Evolutionary conservation across 441 rosid species (phyloP), one percentile per base, ranked within the genome.

Genomic region (Eugenia klotzschiana): DNA sequence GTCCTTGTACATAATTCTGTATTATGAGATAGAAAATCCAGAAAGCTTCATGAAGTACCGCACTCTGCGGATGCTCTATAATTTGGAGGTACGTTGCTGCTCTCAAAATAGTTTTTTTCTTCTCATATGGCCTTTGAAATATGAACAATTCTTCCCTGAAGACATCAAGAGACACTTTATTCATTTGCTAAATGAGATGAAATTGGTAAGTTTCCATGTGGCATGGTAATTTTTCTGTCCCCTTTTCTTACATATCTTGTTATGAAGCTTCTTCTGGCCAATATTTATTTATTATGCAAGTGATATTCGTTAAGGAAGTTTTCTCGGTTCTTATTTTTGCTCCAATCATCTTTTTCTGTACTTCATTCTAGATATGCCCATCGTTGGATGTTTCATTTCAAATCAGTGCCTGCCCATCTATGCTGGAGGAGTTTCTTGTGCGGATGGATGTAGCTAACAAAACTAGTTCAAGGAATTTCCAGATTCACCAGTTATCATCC

Each of bases 1-100:
- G 82, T 91, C 94, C 79, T 86, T 94, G 88, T 89, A 85, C 82
- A 82, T 94, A 81, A 89, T 94, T 77, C 86, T 95, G 87, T 97
- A 94, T 92, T 97, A 94, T 87, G 99, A 94, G 92, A 91, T 93
- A 90, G 96, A 83, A 88, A 93, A 92, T 90, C 87, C 82, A 86
- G 93, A 98, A 87, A 91, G 93, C 88, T 72, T 85, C 91, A 90
- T 97, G 92, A 97, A 88, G 89, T 97, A 93, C 91, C 98, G 98
- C 87, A 91, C 93, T 56, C 91, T 97, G 53, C 93, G 98, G 83
- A 90, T 97, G 96, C 92, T 89, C 89, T 94, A 91, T 89, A 90
- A 89, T 85, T 86, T 95, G 86, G 93, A 93, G 98, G 98, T 97
- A 81, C 81, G 89, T n/a, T 56, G 53, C 72, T 85, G 46, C 13